These are phyloP conservation scores for Canavalia ensiformis DNA, from an alignment of 306 rosid genomes.

Conservation along the genomic window DNA sequence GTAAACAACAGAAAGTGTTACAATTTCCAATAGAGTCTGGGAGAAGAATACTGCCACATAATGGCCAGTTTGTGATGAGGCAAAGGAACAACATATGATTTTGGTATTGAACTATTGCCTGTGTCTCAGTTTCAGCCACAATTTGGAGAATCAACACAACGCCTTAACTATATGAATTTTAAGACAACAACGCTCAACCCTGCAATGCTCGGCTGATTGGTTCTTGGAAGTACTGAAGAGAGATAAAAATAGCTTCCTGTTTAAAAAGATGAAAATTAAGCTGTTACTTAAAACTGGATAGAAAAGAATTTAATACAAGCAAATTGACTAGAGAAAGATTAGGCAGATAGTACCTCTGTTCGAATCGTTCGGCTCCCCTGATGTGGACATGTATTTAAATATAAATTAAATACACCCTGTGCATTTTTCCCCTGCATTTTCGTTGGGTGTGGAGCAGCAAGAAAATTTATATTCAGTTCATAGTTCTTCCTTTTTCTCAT, in stretches of 20 bases:
- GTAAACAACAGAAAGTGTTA: conserved; percentile 19
- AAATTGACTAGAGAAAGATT: conserved; percentile 6
- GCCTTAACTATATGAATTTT: conserved; percentile 24
- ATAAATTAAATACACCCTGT: conserved; percentile 63
- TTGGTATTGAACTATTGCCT: conserved; percentile 22
- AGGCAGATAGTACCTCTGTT: conserved; percentile 77
- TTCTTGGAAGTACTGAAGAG: conserved; percentile 95
- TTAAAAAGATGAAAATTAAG: conserved; percentile 44
- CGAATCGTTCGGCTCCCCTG: conserved; percentile 99
- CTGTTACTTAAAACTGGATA: neutral
- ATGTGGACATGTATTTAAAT: conserved; percentile 89
- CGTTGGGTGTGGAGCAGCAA: conserved; percentile 5
- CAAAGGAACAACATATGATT: neutral
- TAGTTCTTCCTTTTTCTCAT: neutral
- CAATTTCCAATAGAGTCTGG: neutral
- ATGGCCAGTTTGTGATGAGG: conserved; percentile 32
- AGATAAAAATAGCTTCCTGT: conserved; percentile 92
- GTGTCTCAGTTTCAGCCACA: conserved; percentile 34
- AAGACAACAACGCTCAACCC: conserved; percentile 49
- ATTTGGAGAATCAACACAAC: conserved; percentile 20
- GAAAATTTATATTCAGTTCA: conserved; percentile 28
- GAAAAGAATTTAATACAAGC: neutral
- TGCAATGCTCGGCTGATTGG: conserved; percentile 73
- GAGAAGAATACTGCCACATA: conserved; percentile 15
- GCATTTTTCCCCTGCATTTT: conserved; percentile 68